Conservation (phyloP, 108 stramenopile genomes). For the Schizochytrium sp. region DNA sequence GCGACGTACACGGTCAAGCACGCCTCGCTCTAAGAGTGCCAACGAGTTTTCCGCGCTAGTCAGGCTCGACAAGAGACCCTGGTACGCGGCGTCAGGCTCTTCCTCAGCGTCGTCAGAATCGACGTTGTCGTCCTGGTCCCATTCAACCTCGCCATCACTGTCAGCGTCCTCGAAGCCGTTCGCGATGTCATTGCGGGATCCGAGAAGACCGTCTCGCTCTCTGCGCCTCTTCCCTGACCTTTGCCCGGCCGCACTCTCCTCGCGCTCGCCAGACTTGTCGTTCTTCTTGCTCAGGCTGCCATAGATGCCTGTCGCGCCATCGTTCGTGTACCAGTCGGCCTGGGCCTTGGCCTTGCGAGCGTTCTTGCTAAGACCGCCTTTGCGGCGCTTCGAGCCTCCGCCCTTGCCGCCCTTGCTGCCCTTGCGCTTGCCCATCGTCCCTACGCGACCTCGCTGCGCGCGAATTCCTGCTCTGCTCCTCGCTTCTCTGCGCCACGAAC, state of each 20-base stretch:
- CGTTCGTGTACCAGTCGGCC: constrained; percentile 10
- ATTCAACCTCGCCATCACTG: background rate
- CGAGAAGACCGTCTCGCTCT: background rate
- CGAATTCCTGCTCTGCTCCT: no score
- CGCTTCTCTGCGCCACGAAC: no score
- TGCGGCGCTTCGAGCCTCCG: background rate
- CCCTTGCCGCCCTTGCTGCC: background rate
- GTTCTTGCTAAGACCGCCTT: background rate
- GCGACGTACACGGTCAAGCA: background rate
- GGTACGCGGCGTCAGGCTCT: background rate
- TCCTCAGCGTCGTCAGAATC: background rate
- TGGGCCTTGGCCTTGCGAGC: background rate
- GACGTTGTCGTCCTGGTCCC: background rate
- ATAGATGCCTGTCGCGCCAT: background rate
- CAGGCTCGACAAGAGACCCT: background rate
- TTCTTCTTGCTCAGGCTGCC: background rate
- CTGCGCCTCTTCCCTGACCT: no score
- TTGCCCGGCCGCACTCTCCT: no score
- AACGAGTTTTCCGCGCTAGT: background rate
- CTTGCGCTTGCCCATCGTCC: background rate
- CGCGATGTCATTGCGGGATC: background rate
- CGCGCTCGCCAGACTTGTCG: background rate
- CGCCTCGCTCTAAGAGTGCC: background rate
- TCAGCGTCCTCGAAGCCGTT: background rate
- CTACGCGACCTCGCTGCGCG: background rate